phyloP scores from a whole-genome alignment of 805 yeast species.

The Lachancea fermentati region DNA sequence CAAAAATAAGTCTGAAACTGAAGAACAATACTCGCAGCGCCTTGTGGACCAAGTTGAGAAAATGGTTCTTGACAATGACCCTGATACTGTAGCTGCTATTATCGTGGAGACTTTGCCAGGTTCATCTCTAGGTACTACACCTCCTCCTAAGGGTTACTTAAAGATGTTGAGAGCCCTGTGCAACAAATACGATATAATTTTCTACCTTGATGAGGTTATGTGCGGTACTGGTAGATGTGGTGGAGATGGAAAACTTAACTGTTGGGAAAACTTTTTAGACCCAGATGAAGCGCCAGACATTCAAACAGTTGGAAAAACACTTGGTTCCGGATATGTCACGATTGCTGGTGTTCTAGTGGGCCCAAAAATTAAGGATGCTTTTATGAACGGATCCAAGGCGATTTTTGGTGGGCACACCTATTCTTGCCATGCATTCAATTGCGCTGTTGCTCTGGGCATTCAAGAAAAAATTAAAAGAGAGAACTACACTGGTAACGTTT shows the following conservation, averaged over 20 bases:
- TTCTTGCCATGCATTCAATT: constrained; percentile 44
- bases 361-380: constrained; percentile 37
- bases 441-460: constrained; percentile 42
- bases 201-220: constrained; percentile 53
- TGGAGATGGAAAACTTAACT: constrained; percentile 39
- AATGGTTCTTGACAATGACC: constrained; percentile 38
- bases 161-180: constrained; percentile 43
- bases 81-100: constrained; percentile 40
- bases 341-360: constrained; percentile 42
- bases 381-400: constrained; percentile 36
- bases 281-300: constrained; percentile 41
- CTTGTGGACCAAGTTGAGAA: constrained; percentile 39
- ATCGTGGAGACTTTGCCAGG: constrained; percentile 44
- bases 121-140: constrained; percentile 41
- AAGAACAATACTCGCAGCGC: constrained; percentile 36
- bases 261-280: constrained; percentile 41
- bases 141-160: constrained; percentile 43
- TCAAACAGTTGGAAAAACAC: constrained; percentile 44
- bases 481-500: constrained; percentile 38
- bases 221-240: constrained; percentile 49
- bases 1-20: constrained; percentile 33
- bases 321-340: constrained; percentile 46
- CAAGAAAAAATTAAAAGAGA: constrained; percentile 37
- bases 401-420: constrained; percentile 47
- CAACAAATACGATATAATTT: constrained; percentile 45